These are phyloP conservation scores for Apophysomyces ossiformis DNA, from an alignment of 371 early-diverging fungal genomes.

Conservation along the genomic window DNA sequence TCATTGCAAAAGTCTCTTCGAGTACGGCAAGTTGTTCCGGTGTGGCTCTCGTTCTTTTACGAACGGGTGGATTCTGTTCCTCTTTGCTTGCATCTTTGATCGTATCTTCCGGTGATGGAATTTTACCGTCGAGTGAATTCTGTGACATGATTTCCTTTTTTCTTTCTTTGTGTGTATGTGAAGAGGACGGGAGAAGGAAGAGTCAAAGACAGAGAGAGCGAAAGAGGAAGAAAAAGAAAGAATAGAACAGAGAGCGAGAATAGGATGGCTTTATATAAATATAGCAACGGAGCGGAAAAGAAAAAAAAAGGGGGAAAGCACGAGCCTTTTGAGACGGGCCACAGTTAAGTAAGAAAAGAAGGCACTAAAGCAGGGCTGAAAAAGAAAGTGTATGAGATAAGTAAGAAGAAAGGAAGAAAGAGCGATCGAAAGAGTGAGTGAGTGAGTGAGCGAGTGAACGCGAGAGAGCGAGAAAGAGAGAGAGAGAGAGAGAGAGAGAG, in stretches of 20 bases:
- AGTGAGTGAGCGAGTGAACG: not conserved
- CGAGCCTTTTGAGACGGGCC: conserved; percentile 4
- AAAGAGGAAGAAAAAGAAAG: not conserved
- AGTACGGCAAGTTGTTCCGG: conserved; percentile 77
- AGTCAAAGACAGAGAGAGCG: conserved; percentile 11
- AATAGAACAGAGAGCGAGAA: conserved; percentile 11
- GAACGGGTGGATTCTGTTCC: conserved; percentile 19
- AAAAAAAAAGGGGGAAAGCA: conserved; percentile 14
- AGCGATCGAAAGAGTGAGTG: conserved; percentile 5
- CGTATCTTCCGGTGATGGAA: not conserved
- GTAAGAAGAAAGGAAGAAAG: conserved; percentile 17
- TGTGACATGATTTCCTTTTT: not conserved
- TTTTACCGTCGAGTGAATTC: conserved; percentile 6
- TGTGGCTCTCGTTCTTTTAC: conserved; percentile 76
- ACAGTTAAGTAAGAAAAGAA: conserved; percentile 10
- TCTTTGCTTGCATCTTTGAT: conserved; percentile 6
- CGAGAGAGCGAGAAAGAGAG: not conserved
- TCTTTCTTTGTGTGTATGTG: not conserved
- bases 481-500: conserved; percentile 9
- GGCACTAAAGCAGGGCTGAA: conserved; percentile 2
- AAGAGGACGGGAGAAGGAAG: not conserved
- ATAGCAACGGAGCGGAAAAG: conserved; percentile 4
- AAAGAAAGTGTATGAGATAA: not conserved
- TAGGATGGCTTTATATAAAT: conserved; percentile 9
- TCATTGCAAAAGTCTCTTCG: conserved; percentile 75